These are phyloP conservation scores for Ilex aquifolium DNA, from an alignment of 257 asterid species.

Conservation along the genomic window DNA sequence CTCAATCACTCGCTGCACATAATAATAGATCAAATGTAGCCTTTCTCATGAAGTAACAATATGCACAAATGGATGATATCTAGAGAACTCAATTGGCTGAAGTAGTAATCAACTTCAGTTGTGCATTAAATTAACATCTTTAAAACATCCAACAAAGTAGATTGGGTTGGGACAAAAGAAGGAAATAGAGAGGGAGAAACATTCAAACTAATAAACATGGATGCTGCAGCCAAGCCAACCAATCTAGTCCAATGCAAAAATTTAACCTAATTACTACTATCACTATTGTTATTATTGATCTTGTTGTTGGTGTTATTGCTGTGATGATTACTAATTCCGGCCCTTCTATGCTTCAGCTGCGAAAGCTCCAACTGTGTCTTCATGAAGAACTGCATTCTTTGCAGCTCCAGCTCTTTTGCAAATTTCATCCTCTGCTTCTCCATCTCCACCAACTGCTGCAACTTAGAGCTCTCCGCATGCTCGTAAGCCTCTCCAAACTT, in stretches of 20 bases:
- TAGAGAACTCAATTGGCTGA: too few species aligned
- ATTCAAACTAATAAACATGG: too few species aligned
- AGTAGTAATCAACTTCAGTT: too few species aligned
- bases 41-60: too few species aligned
- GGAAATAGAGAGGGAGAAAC: too few species aligned
- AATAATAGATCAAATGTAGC: too few species aligned
- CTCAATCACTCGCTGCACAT: too few species aligned
- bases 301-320: conserved; percentile 9
- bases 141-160: too few species aligned
- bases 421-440: conserved; percentile 96
- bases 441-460: conserved; percentile 82
- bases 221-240: not conserved
- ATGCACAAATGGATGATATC: too few species aligned
- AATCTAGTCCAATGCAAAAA: not conserved
- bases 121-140: too few species aligned
- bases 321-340: conserved; percentile 26
- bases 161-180: too few species aligned
- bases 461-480: conserved; percentile 67
- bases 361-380: conserved; percentile 75
- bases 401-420: conserved; percentile 82
- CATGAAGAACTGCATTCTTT: conserved; percentile 85
- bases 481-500: conserved; percentile 82
- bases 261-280: conserved; percentile 41
- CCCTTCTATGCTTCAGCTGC: conserved; percentile 36
- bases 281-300: conserved; percentile 27